Conservation (phyloP, 305 asterid genomes). For the Salvia sclarea region DNA sequence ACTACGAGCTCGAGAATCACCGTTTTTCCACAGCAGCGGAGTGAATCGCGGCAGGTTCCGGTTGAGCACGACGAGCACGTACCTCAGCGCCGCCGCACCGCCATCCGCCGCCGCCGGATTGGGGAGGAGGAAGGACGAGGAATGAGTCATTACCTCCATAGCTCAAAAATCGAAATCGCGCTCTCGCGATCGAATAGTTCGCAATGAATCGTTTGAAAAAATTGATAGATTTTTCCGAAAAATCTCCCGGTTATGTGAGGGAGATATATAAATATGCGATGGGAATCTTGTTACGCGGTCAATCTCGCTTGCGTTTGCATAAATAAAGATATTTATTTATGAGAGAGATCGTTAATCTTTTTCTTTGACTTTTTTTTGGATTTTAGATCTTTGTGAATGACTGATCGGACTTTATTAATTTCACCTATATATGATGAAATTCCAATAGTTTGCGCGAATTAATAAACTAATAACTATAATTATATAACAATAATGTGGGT, state of each 20-base stretch:
- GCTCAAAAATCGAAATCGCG: background rate
- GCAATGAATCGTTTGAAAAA: background rate
- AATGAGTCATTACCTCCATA: constrained; percentile 70
- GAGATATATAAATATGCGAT: background rate
- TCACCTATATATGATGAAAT: no score
- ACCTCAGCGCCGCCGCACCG: constrained; percentile 41
- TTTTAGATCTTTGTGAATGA: no score
- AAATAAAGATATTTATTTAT: background rate
- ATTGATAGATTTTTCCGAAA: background rate
- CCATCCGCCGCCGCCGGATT: constrained; percentile 38
- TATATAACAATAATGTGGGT: no score
- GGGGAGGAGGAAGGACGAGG: constrained; percentile 74
- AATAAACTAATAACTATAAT: no score
- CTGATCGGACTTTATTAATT: no score
- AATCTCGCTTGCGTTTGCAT: background rate
- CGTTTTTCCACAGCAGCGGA: constrained; percentile 85
- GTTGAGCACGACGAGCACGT: constrained; percentile 78
- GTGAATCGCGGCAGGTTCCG: constrained; percentile 74
- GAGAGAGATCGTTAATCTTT: no score
- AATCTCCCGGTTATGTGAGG: background rate
- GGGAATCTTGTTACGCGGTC: background rate
- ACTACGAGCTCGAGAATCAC: constrained; percentile 34
- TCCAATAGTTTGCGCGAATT: no score
- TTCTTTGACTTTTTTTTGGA: no score
- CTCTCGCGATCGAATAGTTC: constrained; percentile 3